Evolutionary conservation across 1,139 yeast species (phyloP), one percentile per base, ranked within the genome.

Genomic region (Scheffersomyces quercinus): DNA sequence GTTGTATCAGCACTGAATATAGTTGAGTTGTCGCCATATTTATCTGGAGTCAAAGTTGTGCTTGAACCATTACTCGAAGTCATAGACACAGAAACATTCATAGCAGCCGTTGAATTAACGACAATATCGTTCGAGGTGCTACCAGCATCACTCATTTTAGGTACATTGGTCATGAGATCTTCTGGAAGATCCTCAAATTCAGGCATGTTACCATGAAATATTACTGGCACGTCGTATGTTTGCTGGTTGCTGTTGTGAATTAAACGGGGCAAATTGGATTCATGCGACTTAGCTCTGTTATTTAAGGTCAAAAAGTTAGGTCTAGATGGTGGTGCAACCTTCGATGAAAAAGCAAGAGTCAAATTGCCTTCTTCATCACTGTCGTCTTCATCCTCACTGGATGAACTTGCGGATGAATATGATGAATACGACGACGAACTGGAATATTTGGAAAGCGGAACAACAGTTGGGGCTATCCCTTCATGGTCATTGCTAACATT

Each of bases 321-420:
- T 28, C 71, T 53, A 3, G 66, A 46, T 16, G 65, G 67, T 43
- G 64, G 73, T 2, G 64, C 60, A 7, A 73, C 65, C 47, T 74
- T 71, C 3, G 77, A 70, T 2, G 78, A 68, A 49, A 81, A 76
- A 10, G 79, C 81, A 30, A 81, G 64, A 0, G 83, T 80, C 48
- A 81, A 60, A 52, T 81, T 78, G 1, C 79, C 83, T 28, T 59
- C 74, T 39, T 67, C 77, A 38, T 67, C 78, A 20, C 62, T 70
- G 35, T 60, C 59, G 9, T 50, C 60, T 12, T 52, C 55, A 14
- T 48, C 53, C 9, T 46, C 32, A 9, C 39, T 38, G 20, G 49
- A 46, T 2, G 56, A 43, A 6, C 52, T 45, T 11, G 48, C 44
- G 14, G 55, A 52, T 13, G 53, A 50, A 33, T 50, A 48, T 9